phyloP scores from a whole-genome alignment of 2,329 filamentous ascomycete species.

The Trichophyton mentagrophytes region DNA sequence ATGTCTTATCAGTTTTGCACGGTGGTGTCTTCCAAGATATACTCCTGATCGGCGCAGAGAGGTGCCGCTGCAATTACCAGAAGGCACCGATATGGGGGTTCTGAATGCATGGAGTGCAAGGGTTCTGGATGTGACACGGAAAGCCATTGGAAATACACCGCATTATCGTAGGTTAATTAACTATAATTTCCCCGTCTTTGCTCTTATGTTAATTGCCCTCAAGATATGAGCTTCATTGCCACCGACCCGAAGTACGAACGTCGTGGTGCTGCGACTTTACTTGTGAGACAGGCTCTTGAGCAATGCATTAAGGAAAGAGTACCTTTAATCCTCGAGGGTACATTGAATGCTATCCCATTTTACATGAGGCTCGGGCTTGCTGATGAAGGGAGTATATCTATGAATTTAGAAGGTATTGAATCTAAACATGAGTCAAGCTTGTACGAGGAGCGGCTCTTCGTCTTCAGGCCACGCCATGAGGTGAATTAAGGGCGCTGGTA shows the following conservation, averaged over 20 bases:
- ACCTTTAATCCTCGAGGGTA: conserved; percentile 10
- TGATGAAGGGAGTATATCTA: conserved; percentile 9
- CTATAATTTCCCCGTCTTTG: no score
- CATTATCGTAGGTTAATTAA: not conserved
- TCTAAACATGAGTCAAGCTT: conserved; percentile 6
- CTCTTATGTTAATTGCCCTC: not conserved
- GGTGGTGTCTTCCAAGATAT: not conserved
- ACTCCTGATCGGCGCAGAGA: not conserved
- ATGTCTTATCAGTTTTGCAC: not conserved
- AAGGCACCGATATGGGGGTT: not conserved
- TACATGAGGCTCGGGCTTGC: conserved; percentile 12
- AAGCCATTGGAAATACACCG: not conserved
- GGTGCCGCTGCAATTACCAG: not conserved
- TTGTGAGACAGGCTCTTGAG: conserved; percentile 14
- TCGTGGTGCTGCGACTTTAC: conserved; percentile 12
- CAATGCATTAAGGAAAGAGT: conserved; percentile 9
- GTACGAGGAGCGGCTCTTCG: conserved; percentile 13
- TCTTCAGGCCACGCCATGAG: conserved; percentile 6
- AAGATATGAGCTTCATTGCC: conserved; percentile 15
- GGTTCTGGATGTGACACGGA: not conserved
- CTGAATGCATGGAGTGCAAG: not conserved
- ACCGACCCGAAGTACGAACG: conserved; percentile 14
- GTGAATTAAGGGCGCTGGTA: not conserved
- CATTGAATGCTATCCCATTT: conserved; percentile 9
- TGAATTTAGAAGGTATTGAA: conserved; percentile 9